phyloP scores from a whole-genome alignment of 805 yeast genomes.

The Yarrowia hollandica region DNA sequence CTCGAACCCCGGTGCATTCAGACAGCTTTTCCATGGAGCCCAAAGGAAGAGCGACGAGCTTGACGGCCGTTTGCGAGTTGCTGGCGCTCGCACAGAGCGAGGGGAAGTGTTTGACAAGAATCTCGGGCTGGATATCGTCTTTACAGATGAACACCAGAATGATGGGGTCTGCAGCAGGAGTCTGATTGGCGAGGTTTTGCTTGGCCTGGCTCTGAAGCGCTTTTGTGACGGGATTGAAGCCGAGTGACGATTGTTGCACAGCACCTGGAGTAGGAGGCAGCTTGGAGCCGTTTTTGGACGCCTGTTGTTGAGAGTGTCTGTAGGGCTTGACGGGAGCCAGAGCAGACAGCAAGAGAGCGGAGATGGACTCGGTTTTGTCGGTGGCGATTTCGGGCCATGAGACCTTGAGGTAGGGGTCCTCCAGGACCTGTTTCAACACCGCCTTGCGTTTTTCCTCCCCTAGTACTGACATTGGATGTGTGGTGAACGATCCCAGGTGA shows the following conservation, averaged over 20 bases:
- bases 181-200: background rate
- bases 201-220: conserved; percentile 6
- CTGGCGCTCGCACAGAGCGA: conserved; percentile 31
- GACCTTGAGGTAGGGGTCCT: conserved; percentile 33
- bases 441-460: conserved; percentile 30
- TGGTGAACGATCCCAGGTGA: background rate
- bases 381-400: conserved; percentile 27
- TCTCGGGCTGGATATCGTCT: conserved; percentile 34
- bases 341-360: background rate
- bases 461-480: conserved; percentile 11
- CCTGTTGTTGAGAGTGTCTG: background rate
- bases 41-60: conserved; percentile 2
- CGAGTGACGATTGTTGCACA: background rate
- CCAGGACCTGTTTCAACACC: conserved; percentile 35
- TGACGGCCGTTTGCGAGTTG: background rate
- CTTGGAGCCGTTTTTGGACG: background rate
- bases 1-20: background rate
- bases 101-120: conserved; percentile 35
- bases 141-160: conserved; percentile 33
- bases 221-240: conserved; percentile 24
- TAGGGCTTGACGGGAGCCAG: conserved; percentile 1
- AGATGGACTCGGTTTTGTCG: background rate
- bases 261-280: conserved; percentile 17
- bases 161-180: conserved; percentile 9
- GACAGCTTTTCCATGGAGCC: conserved; percentile 20